Conservation (phyloP, 73 alveolate genomes). For the Symbiodinium natans region DNA sequence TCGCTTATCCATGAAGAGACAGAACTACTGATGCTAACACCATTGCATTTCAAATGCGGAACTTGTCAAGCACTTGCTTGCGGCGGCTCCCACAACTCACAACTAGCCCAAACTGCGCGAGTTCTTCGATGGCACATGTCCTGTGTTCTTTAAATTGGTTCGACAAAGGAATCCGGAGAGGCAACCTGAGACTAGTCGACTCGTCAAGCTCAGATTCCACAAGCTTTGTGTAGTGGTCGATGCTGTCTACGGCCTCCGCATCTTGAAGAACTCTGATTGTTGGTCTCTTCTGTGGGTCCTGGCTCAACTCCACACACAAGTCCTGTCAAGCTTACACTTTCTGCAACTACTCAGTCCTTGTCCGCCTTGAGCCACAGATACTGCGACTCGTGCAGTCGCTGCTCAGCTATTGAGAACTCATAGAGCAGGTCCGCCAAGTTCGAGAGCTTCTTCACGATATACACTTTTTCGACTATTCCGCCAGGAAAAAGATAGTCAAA, state of each 20-base stretch:
- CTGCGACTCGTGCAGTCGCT: constrained; percentile 56
- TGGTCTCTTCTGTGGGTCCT: constrained; percentile 60
- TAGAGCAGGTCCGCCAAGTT: not conserved
- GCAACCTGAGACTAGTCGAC: not conserved
- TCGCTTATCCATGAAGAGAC: no score
- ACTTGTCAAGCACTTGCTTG: no score
- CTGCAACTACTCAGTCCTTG: constrained; percentile 6
- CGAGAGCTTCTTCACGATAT: constrained; percentile 38
- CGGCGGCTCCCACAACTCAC: no score
- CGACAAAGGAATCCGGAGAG: no score
- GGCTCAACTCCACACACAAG: not conserved
- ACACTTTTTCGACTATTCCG: constrained; percentile 56
- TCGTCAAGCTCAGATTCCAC: not conserved
- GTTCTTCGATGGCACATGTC: no score
- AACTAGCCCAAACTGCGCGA: no score
- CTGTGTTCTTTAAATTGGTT: no score
- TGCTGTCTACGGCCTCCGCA: constrained; percentile 86
- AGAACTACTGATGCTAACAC: no score
- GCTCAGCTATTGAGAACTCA: constrained; percentile 39
- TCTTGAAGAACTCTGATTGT: not conserved
- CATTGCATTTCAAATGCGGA: no score
- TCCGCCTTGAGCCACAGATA: constrained; percentile 38
- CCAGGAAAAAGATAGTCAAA: constrained; percentile 61
- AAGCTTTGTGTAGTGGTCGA: constrained; percentile 58
- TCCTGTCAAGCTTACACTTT: not conserved